Evolutionary conservation across 2,329 filamentous ascomycete species (phyloP), one percentile per base, ranked within the genome.

Genomic region (Fusarium vanettenii): DNA sequence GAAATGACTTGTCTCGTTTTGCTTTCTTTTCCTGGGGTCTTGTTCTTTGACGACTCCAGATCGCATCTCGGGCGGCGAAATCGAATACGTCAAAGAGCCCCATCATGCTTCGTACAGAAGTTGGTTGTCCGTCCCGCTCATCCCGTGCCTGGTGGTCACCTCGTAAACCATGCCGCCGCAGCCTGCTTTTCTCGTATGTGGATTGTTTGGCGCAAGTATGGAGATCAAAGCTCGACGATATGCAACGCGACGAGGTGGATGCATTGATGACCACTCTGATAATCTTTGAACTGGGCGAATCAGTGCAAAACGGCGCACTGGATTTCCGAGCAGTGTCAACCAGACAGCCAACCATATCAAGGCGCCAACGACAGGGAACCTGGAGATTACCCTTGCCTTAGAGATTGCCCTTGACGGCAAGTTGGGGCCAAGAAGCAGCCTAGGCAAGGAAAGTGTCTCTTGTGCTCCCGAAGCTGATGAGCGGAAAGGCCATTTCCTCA

Each of bases 91-190:
- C 75, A 72, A 52, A 60, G 39, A 63, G 70, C 37, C 64, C 66
- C 69, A 67, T 67, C 60, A 43, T 27, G 50, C 55, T 73, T 70
- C 57, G 62, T 59, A 67, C 70, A 61, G 27, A 59, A 66, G 60
- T 63, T 73, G 67, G 71, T 45, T 69, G 67, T 69, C 64, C 33
- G 50, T 70, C 61, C 67, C 45, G 70, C 64, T 25, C 45, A 76
- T 75, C 67, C 66, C 65, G 66, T 76, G 71, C 67, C 63, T 70
- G 43, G 64, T 62, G 55, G 59, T 70, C 65, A 68, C 74, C 76
- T 78, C 76, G 72, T 78, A 78, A 76, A 77, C 69, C 70, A 74
- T 78, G 68, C 63, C 70, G 69, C 72, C 72, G 74, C 72, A 76
- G 72, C 74, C 66, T 77, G 67, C 48, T 78, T 74, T 69, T 66